These are phyloP conservation scores for Allomyces arbusculus DNA, from an alignment of 192 early-diverging fungal species.

Conservation along the genomic window DNA sequence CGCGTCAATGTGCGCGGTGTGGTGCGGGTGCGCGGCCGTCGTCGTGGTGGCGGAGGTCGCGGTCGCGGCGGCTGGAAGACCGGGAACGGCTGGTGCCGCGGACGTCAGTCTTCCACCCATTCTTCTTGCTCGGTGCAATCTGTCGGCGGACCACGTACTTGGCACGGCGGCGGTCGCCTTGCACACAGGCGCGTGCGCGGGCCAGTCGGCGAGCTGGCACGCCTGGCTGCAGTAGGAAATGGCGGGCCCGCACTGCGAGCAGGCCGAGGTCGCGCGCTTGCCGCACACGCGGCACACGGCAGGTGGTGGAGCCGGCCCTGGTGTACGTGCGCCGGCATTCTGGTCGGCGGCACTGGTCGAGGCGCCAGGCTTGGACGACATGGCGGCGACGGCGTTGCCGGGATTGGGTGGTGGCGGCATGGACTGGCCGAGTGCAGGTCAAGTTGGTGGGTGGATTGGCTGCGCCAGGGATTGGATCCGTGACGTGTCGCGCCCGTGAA, in stretches of 20 bases:
- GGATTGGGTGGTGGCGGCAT: too few species aligned
- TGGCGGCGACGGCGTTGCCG: neutral
- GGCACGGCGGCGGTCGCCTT: too few species aligned
- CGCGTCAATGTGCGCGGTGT: neutral
- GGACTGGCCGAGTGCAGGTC: too few species aligned
- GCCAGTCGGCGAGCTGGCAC: neutral
- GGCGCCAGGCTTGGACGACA: neutral
- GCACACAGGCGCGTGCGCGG: neutral
- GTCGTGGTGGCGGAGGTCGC: neutral
- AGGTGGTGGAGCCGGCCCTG: neutral
- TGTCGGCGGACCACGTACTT: too few species aligned
- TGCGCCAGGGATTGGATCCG: too few species aligned
- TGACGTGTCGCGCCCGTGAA: too few species aligned
- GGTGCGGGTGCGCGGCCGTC: neutral
- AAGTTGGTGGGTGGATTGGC: too few species aligned
- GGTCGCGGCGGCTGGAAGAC: neutral
- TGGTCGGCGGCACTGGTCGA: neutral
- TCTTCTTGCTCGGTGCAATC: too few species aligned
- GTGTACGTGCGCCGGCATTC: too few species aligned
- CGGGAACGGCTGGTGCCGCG: too few species aligned
- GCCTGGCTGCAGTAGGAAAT: neutral
- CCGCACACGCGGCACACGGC: neutral
- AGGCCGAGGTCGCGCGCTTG: neutral
- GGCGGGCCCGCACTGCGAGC: neutral
- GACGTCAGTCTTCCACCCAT: too few species aligned